phyloP scores from a whole-genome alignment of 257 asterid genomes.

The Euphrasia confusa region DNA sequence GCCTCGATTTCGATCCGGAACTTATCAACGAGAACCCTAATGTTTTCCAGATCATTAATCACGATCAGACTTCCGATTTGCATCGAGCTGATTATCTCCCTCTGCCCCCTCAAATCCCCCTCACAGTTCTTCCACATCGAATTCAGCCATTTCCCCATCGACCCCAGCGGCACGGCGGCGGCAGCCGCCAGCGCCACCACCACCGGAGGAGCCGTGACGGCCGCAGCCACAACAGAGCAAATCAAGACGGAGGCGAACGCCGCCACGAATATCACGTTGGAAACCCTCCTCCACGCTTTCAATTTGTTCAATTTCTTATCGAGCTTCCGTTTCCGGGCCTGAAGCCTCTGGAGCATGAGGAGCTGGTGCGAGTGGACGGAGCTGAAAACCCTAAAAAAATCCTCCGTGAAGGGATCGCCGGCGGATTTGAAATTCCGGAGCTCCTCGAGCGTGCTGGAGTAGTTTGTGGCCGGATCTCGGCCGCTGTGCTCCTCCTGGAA shows the following conservation, averaged over 20 bases:
- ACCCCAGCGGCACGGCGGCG: conserved; percentile 72
- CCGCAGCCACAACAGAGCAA: conserved; percentile 87
- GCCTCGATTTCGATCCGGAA: conserved; percentile 55
- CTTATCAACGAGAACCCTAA: conserved; percentile 48
- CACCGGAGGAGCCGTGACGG: conserved; percentile 72
- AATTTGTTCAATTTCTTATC: conserved; percentile 45
- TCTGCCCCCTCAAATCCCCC: conserved; percentile 51
- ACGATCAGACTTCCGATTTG: conserved; percentile 50
- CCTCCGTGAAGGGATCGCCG: conserved; percentile 69
- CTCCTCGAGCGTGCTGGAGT: conserved; percentile 58
- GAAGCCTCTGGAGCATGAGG: conserved; percentile 51
- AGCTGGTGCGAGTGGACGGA: conserved; percentile 49
- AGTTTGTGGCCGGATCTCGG: conserved; percentile 26
- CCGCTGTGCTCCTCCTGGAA: conserved; percentile 51
- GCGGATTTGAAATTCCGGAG: conserved; percentile 49
- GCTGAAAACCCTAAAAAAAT: conserved; percentile 51
- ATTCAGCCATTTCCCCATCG: conserved; percentile 77
- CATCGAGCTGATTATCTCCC: conserved; percentile 50
- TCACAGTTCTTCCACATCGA: conserved; percentile 71
- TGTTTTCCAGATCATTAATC: conserved; percentile 53
- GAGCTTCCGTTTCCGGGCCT: conserved; percentile 46
- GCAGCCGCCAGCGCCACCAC: conserved; percentile 81
- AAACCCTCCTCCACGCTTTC: conserved; percentile 65
- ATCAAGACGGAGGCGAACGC: conserved; percentile 64
- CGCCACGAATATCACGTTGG: conserved; percentile 59